Conservation (phyloP, 768 basidiomycete species). For the Lactarius sanguifluus region DNA sequence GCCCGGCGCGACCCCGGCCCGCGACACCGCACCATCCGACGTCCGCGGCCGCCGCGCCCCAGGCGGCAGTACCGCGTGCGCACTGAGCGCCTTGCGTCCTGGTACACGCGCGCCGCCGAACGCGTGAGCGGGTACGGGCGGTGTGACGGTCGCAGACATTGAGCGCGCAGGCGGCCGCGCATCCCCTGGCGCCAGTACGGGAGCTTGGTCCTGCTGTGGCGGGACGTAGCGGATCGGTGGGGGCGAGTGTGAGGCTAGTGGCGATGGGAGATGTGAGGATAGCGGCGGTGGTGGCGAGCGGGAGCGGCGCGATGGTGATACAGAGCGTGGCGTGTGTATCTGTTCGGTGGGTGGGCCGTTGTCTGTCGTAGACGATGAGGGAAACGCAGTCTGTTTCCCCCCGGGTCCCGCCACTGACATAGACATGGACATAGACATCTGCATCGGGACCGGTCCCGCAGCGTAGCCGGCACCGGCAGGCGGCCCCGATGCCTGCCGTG, state of each 20-base stretch:
- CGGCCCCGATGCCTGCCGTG: constrained; percentile 5
- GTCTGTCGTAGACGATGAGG: constrained; percentile 32
- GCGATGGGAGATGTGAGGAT: constrained; percentile 21
- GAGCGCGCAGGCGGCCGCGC: constrained; percentile 62
- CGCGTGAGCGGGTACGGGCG: constrained; percentile 30
- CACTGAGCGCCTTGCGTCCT: constrained; percentile 62
- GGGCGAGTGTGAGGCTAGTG: background rate
- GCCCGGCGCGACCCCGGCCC: constrained; percentile 23
- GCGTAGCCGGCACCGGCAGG: constrained; percentile 27
- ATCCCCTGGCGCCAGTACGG: constrained; percentile 8
- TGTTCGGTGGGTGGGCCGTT: constrained; percentile 34
- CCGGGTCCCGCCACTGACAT: constrained; percentile 33
- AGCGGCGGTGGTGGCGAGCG: constrained; percentile 24
- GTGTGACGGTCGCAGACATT: constrained; percentile 61
- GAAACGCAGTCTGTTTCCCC: constrained; percentile 34
- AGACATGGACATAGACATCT: constrained; percentile 13
- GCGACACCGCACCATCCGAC: constrained; percentile 38
- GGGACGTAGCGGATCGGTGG: constrained; percentile 11
- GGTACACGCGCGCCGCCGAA: constrained; percentile 38
- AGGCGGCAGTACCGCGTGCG: constrained; percentile 51
- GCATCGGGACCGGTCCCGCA: constrained; percentile 28
- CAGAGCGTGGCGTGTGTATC: constrained; percentile 46
- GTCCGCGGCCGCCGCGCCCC: constrained; percentile 45
- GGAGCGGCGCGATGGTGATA: constrained; percentile 50
- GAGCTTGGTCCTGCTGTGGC: background rate